phyloP scores from a whole-genome alignment of 257 asterid genomes.

The Thymus mandschuricus region DNA sequence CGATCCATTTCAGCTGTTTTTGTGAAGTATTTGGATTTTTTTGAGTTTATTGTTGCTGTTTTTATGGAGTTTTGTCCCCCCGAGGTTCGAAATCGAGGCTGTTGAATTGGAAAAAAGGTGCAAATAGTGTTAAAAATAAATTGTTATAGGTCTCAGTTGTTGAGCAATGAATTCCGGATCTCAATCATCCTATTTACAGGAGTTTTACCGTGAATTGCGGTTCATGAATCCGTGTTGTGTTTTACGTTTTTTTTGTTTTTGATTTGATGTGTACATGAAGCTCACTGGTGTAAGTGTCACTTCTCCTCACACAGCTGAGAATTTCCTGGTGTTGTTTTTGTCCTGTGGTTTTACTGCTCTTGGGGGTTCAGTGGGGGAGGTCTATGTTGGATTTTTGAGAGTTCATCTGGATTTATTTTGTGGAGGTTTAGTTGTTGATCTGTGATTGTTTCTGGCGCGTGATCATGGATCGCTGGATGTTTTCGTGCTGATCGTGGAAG shows the following conservation, averaged over 20 bases:
- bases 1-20: neutral
- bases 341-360: slow-evolving; percentile 13
- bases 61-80: slow-evolving; percentile 6
- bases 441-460: neutral
- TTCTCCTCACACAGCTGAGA: slow-evolving; percentile 2
- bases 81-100: slow-evolving; percentile 25
- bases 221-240: slow-evolving; percentile 3
- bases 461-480: slow-evolving; percentile 17
- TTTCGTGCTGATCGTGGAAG: slow-evolving; percentile 17
- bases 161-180: slow-evolving; percentile 53
- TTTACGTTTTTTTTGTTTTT: neutral
- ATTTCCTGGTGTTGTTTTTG: slow-evolving; percentile 9
- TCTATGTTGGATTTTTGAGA: slow-evolving; percentile 9
- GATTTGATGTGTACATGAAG: neutral
- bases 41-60: slow-evolving; percentile 2
- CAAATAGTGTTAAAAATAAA: neutral
- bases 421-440: slow-evolving; percentile 8
- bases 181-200: slow-evolving; percentile 34
- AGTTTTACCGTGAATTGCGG: slow-evolving; percentile 22
- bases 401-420: neutral
- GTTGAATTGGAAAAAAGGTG: slow-evolving; percentile 30
- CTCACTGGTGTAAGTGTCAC: slow-evolving; percentile 22
- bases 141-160: slow-evolving; percentile 30
- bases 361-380: slow-evolving; percentile 9
- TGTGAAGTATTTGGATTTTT: slow-evolving; percentile 21